These are phyloP conservation scores for Alternaria triticimaculans DNA, from an alignment of 2,329 filamentous ascomycete genomes.

Conservation along the genomic window DNA sequence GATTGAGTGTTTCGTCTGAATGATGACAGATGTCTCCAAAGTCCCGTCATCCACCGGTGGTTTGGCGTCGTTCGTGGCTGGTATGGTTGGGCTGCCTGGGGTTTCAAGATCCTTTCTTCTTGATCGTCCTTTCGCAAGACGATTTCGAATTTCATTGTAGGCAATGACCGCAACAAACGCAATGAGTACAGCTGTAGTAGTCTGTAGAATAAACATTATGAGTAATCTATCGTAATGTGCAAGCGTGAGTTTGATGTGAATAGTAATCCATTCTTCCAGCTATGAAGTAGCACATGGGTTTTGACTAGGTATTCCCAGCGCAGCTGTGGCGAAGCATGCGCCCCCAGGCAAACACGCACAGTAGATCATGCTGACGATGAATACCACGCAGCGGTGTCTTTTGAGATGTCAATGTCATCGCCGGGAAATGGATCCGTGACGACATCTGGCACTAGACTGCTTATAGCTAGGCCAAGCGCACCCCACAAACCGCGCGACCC, in stretches of 20 bases:
- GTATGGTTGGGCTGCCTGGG: constrained; percentile 15
- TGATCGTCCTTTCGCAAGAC: constrained; percentile 18
- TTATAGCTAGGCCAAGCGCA: constrained; percentile 4
- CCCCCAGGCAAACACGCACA: neutral
- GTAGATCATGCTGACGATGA: constrained; percentile 9
- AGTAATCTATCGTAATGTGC: neutral
- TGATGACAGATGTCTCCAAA: neutral
- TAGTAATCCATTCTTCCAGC: neutral
- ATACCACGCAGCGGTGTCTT: neutral
- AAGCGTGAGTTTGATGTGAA: neutral
- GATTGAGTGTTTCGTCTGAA: neutral
- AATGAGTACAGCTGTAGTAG: constrained; percentile 27
- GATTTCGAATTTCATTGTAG: constrained; percentile 23
- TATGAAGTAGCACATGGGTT: neutral
- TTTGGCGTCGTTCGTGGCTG: neutral
- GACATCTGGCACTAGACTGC: constrained; percentile 7
- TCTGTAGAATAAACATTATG: constrained; percentile 29
- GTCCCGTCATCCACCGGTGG: neutral
- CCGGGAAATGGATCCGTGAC: neutral
- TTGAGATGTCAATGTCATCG: constrained; percentile 1
- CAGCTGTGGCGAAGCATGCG: neutral
- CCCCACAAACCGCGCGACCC: constrained; percentile 1
- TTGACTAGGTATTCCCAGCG: neutral
- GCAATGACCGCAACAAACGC: constrained; percentile 27
- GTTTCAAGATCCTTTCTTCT: constrained; percentile 25